Conservation (phyloP, 1,284 basidiomycete genomes). For the Retiboletus fuscus region DNA sequence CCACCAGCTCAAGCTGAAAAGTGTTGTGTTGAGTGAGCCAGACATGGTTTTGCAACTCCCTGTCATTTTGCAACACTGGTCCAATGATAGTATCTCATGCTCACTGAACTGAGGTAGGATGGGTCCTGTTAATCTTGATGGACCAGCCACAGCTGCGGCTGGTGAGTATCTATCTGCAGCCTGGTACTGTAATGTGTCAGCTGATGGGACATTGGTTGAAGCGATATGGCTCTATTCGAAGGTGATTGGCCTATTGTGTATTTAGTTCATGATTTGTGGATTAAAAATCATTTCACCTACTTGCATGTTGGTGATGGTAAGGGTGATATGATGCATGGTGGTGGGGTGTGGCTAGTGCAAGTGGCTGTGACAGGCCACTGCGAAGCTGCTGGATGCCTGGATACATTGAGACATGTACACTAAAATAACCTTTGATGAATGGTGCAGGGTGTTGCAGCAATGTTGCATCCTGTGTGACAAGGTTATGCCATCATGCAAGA, state of each 20-base stretch:
- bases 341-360: too few species aligned
- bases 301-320: not conserved
- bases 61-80: too few species aligned
- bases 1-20: not conserved
- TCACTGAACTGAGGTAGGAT: not conserved
- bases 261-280: too few species aligned
- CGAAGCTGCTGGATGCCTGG: conserved; percentile 5
- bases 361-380: too few species aligned
- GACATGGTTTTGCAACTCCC: not conserved
- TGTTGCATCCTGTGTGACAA: not conserved
- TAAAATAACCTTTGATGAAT: conserved; percentile 9
- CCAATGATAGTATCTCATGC: not conserved
- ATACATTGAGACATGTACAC: conserved; percentile 6
- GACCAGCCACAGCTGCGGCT: too few species aligned
- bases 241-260: too few species aligned
- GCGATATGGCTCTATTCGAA: too few species aligned
- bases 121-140: too few species aligned
- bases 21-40: not conserved
- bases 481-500: not conserved
- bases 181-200: too few species aligned
- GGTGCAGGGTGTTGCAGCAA: conserved; percentile 14
- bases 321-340: not conserved
- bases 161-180: too few species aligned
- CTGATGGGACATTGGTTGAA: too few species aligned
- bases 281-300: not conserved